phyloP scores from a whole-genome alignment of 352 stramenopile genomes.

The Globisporangium cederbergense region DNA sequence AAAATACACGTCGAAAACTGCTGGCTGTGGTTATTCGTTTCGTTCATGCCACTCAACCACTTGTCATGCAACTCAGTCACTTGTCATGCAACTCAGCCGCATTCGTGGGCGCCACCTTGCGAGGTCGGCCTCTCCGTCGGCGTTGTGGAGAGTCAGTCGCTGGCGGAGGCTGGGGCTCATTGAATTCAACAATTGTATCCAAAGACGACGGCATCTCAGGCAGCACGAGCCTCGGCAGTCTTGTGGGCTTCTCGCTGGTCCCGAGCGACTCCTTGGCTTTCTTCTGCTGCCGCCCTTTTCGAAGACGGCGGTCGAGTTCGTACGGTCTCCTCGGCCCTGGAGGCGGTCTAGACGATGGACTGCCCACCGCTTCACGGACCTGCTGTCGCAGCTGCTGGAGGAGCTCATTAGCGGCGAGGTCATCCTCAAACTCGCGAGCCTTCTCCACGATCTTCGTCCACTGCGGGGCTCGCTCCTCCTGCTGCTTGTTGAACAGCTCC shows the following conservation, averaged over 20 bases:
- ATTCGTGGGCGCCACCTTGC: neutral
- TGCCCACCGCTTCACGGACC: neutral
- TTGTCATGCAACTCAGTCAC: neutral
- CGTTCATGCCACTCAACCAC: neutral
- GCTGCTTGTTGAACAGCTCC: neutral
- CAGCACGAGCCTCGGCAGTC: too few relatives aligned
- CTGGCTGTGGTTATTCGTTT: constrained; percentile 3
- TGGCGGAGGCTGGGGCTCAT: too few relatives aligned
- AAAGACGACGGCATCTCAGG: too few relatives aligned
- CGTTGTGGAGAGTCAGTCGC: too few relatives aligned
- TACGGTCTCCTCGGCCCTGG: too few relatives aligned
- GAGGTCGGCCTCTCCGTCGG: constrained; percentile 4
- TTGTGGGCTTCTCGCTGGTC: too few relatives aligned
- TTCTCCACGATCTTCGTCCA: neutral
- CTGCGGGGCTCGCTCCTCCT: neutral
- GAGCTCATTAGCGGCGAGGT: constrained; percentile 4
- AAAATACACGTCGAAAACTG: neutral
- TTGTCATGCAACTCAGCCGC: neutral
- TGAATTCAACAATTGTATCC: too few relatives aligned
- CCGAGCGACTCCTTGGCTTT: neutral
- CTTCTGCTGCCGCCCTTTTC: neutral
- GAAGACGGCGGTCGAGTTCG: neutral
- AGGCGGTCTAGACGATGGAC: neutral
- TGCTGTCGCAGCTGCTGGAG: constrained; percentile 8
- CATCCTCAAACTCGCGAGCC: neutral